Evolutionary conservation across 1,139 yeast species (phyloP).

Genomic region (Torulaspora globosa): DNA sequence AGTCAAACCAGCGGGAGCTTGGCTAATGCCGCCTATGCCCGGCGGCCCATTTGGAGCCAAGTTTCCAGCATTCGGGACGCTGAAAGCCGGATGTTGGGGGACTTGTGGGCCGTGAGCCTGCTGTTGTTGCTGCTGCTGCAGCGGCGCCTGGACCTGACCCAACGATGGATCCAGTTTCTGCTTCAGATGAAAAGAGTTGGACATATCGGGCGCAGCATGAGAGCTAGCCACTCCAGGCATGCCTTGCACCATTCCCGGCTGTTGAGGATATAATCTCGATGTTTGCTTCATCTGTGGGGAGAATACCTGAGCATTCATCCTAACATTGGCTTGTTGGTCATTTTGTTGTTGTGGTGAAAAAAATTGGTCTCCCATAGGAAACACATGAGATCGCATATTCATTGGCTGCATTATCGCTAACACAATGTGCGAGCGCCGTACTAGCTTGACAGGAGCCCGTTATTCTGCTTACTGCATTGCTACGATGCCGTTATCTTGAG

Average conservation of each 20-base stretch:
- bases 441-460: no score
- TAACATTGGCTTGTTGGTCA: constrained; percentile 27
- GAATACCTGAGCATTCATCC: constrained; percentile 27
- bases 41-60: constrained; percentile 21
- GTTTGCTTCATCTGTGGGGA: constrained; percentile 29
- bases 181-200: constrained; percentile 26
- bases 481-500: neutral
- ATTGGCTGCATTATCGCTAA: constrained; percentile 25
- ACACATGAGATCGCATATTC: constrained; percentile 27
- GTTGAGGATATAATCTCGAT: constrained; percentile 23
- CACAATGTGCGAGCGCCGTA: neutral
- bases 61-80: constrained; percentile 8
- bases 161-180: constrained; percentile 30
- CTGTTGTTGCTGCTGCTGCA: constrained; percentile 16
- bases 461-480: neutral
- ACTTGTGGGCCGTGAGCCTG: constrained; percentile 20
- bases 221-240: constrained; percentile 18
- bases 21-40: constrained; percentile 22
- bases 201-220: constrained; percentile 17
- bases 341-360: constrained; percentile 26
- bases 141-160: constrained; percentile 20
- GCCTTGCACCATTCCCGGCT: constrained; percentile 16
- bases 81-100: constrained; percentile 16
- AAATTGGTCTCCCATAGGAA: constrained; percentile 32
- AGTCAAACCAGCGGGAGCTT: constrained; percentile 18